A percentile compares a stretch with the other conserved stretches of the same genome.
Evolutionary conservation across 2,329 filamentous ascomycete species (phyloP).

Genomic region (Cadophora luteo-olivacea): DNA sequence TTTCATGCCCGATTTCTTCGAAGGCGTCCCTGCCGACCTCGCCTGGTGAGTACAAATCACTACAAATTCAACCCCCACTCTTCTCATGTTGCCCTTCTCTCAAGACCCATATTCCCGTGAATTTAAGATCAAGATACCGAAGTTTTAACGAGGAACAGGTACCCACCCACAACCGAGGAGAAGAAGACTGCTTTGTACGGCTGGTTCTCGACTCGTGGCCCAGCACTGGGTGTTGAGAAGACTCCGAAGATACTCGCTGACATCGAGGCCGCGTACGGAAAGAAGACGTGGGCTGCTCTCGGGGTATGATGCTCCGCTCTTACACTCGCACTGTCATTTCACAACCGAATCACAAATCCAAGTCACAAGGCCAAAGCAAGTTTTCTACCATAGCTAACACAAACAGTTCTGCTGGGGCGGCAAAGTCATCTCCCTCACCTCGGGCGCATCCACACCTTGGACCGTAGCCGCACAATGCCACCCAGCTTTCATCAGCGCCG

Average conservation of each 20-base stretch:
- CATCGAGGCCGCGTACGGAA: slow-evolving; percentile 56
- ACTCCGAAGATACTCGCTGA: slow-evolving; percentile 56
- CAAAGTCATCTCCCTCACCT: slow-evolving; percentile 35
- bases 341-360: neutral
- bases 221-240: slow-evolving; percentile 49
- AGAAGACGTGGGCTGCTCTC: slow-evolving; percentile 52
- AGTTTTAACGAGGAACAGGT: slow-evolving; percentile 18
- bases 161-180: slow-evolving; percentile 27
- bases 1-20: slow-evolving; percentile 92
- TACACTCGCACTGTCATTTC: neutral
- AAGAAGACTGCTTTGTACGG: slow-evolving; percentile 20
- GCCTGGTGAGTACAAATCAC: slow-evolving; percentile 58
- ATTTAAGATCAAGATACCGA: neutral
- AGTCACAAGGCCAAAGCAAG: too few relatives aligned
- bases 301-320: slow-evolving; percentile 21
- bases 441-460: slow-evolving; percentile 49
- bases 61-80: neutral
- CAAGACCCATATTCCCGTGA: neutral
- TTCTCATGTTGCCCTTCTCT: neutral
- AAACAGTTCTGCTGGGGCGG: slow-evolving; percentile 40
- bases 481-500: slow-evolving; percentile 66
- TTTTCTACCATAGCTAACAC: neutral
- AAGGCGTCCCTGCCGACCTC: slow-evolving; percentile 59
- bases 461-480: slow-evolving; percentile 57
- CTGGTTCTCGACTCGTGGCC: slow-evolving; percentile 31